Evolutionary conservation across 805 yeast genomes (phyloP).

Genomic region (Ogataea siamensis): DNA sequence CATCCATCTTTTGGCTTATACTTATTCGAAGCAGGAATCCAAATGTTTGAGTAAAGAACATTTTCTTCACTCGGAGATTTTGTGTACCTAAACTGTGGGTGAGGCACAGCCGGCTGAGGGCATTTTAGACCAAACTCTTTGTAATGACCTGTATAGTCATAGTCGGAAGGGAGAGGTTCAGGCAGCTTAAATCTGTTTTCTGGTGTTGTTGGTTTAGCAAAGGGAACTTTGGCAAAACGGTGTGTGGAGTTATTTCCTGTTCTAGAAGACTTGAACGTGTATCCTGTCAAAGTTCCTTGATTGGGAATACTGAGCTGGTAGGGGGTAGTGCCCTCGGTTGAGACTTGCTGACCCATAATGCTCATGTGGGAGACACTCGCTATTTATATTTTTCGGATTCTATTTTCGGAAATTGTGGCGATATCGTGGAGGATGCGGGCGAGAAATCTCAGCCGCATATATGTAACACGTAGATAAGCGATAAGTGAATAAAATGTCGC

Average conservation of each 20-base stretch:
- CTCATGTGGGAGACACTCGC: not conserved
- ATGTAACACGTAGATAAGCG: not conserved
- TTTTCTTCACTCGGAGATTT: constrained; percentile 35
- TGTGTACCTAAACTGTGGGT: constrained; percentile 22
- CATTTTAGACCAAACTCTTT: constrained; percentile 34
- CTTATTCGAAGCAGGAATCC: constrained; percentile 36
- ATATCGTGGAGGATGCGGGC: not conserved
- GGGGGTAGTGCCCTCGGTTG: constrained; percentile 24
- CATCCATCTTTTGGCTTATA: constrained; percentile 38
- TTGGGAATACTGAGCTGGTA: constrained; percentile 21
- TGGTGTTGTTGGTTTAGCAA: constrained; percentile 34
- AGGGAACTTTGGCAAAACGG: constrained; percentile 35
- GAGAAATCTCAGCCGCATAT: constrained; percentile 1
- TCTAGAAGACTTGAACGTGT: constrained; percentile 19
- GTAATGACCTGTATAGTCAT: constrained; percentile 40
- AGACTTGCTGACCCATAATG: constrained; percentile 25
- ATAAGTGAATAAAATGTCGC: too few relatives aligned
- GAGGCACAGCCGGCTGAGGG: constrained; percentile 39
- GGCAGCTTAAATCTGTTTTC: constrained; percentile 34
- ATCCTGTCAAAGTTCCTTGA: constrained; percentile 33
- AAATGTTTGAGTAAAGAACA: constrained; percentile 37
- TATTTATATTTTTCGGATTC: not conserved
- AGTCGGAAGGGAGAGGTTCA: constrained; percentile 32
- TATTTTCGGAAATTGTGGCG: constrained; percentile 1
- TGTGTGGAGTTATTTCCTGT: constrained; percentile 23